A percentile compares a stretch with the other conserved stretches of the same genome.
These are phyloP conservation scores for Isoetes engelmannii DNA, from an alignment of 83 land plant genomes.

Conservation along the genomic window DNA sequence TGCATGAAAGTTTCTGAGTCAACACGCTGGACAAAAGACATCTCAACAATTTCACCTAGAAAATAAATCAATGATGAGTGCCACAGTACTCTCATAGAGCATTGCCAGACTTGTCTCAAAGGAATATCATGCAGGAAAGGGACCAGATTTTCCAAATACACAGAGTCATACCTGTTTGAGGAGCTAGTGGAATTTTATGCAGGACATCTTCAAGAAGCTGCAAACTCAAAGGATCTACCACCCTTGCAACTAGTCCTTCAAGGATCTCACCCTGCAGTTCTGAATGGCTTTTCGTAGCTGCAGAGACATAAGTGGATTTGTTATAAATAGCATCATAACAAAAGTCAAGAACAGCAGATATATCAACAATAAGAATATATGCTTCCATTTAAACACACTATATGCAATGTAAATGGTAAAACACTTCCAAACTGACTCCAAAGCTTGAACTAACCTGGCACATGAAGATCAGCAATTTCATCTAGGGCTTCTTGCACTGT, in stretches of 20 bases:
- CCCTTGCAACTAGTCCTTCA: slow-evolving; percentile 4
- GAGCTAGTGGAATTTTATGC: not conserved
- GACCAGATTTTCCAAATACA: not conserved
- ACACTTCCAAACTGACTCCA: not conserved
- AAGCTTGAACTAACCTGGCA: not conserved
- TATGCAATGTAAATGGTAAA: not conserved
- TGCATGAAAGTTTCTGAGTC: too few species aligned
- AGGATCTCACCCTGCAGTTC: slow-evolving; percentile 2
- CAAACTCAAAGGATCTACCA: not conserved
- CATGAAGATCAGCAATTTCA: not conserved
- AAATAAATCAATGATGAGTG: too few species aligned
- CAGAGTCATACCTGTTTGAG: not conserved
- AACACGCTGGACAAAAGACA: too few species aligned
- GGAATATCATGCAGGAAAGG: not conserved
- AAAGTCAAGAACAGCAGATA: not conserved
- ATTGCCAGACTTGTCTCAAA: not conserved
- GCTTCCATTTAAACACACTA: not conserved
- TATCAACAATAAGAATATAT: not conserved
- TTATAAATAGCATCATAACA: too few species aligned
- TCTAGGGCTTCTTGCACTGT: not conserved
- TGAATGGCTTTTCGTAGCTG: slow-evolving; percentile 2
- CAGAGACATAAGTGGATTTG: too few species aligned
- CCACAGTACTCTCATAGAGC: too few species aligned
- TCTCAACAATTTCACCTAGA: too few species aligned
- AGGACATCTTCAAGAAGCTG: not conserved